Evolutionary conservation across 129 eudicot genomes (phyloP).

Genomic region (Daucus carota): DH1_v3.0 NC_030383.2:41327001-41327500

Average conservation of each 20-base stretch:
- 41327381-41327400: conserved; percentile 90
- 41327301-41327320: conserved; percentile 52
- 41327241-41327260: conserved; percentile 57
- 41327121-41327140: conserved; percentile 40
- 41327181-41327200: conserved; percentile 60
- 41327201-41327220: conserved; percentile 55
- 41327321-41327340: conserved; percentile 66
- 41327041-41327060: conserved; percentile 68
- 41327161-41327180: conserved; percentile 50
- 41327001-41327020: conserved; percentile 72
- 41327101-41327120: conserved; percentile 66
- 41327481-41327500: conserved; percentile 65
- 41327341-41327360: conserved; percentile 53
- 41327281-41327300: conserved; percentile 88
- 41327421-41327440: conserved; percentile 64
- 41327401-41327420: conserved; percentile 67
- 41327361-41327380: conserved; percentile 65
- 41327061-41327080: conserved; percentile 76
- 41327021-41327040: conserved; percentile 83
- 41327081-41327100: conserved; percentile 51
- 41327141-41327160: conserved; percentile 28
- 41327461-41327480: conserved; percentile 69
- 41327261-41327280: conserved; percentile 85
- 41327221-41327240: conserved; percentile 84
- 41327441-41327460: conserved; percentile 83